phyloP scores from a whole-genome alignment of 108 stramenopile species.

The Skeletonema marinoi region DNA sequence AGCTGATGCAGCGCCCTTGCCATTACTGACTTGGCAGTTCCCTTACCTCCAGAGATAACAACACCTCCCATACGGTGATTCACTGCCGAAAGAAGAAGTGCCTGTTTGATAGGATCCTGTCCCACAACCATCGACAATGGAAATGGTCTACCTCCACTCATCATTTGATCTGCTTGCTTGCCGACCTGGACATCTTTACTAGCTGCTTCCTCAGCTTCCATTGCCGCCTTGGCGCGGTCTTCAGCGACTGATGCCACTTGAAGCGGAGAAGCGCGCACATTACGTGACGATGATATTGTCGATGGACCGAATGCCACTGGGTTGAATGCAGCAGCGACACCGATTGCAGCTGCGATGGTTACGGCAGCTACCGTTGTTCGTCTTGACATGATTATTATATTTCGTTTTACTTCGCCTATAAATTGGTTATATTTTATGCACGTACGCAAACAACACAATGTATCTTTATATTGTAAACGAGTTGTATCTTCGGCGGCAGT shows the following conservation, averaged over 20 bases:
- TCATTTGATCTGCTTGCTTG: slow-evolving; percentile 49
- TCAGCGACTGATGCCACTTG: slow-evolving; percentile 31
- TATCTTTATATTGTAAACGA: background rate
- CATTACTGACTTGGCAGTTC: slow-evolving; percentile 97
- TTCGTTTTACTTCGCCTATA: background rate
- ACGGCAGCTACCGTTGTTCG: slow-evolving; percentile 38
- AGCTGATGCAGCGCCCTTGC: slow-evolving; percentile 93
- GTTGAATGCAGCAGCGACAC: slow-evolving; percentile 27
- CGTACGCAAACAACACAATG: background rate
- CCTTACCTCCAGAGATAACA: slow-evolving; percentile 92
- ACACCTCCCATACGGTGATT: slow-evolving; percentile 96
- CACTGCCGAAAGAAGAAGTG: slow-evolving; percentile 86
- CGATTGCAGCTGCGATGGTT: slow-evolving; percentile 23
- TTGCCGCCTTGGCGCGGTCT: slow-evolving; percentile 49
- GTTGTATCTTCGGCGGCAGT: background rate
- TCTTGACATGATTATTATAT: slow-evolving; percentile 2
- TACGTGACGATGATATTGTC: slow-evolving; percentile 19
- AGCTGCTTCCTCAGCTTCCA: slow-evolving; percentile 44
- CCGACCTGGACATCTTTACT: slow-evolving; percentile 8
- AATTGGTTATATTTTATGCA: background rate
- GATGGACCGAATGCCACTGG: slow-evolving; percentile 9
- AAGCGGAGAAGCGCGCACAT: background rate
- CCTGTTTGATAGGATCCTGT: slow-evolving; percentile 94
- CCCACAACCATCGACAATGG: slow-evolving; percentile 96
- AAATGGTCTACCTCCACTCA: slow-evolving; percentile 78